phyloP scores from a whole-genome alignment of 345 rosid species.

The Moricandia arvensis region DNA sequence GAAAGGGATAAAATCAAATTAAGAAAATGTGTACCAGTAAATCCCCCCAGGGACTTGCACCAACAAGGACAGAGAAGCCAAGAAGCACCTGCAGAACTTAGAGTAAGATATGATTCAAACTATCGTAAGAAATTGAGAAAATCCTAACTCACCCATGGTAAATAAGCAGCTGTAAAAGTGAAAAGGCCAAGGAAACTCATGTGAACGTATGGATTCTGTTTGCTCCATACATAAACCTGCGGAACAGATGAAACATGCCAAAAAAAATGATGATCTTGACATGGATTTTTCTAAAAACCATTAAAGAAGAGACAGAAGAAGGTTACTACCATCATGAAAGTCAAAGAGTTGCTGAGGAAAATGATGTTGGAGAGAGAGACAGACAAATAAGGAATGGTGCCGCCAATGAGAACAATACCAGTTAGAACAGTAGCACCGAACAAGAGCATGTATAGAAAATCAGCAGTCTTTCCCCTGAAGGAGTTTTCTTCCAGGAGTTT shows the following conservation, averaged over 20 bases:
- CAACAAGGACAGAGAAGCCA: conserved; percentile 94
- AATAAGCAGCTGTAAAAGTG: conserved; percentile 91
- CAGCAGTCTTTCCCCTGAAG: conserved; percentile 95
- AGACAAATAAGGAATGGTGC: conserved; percentile 90
- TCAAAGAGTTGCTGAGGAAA: conserved; percentile 98
- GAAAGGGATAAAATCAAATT: not conserved
- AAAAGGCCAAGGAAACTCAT: conserved; percentile 98
- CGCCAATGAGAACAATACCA: conserved; percentile 83
- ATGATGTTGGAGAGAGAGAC: conserved; percentile 85
- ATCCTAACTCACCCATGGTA: conserved; percentile 82
- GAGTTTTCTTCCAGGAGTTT: conserved; percentile 98
- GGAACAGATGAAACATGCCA: not conserved
- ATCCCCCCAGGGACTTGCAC: conserved; percentile 97
- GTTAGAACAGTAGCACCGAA: conserved; percentile 90
- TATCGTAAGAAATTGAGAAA: not conserved
- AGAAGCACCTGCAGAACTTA: conserved; percentile 66
- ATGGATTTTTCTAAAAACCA: not conserved
- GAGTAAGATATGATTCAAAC: not conserved
- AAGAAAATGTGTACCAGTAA: conserved; percentile 57
- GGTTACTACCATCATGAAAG: conserved; percentile 86
- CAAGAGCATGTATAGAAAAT: conserved; percentile 94
- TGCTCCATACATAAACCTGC: conserved; percentile 98
- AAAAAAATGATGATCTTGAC: not conserved
- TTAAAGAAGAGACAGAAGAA: not conserved
- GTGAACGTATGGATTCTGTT: conserved; percentile 94